These are phyloP conservation scores for Podila epicladia DNA, from an alignment of 192 early-diverging fungal genomes.

Conservation along the genomic window DNA sequence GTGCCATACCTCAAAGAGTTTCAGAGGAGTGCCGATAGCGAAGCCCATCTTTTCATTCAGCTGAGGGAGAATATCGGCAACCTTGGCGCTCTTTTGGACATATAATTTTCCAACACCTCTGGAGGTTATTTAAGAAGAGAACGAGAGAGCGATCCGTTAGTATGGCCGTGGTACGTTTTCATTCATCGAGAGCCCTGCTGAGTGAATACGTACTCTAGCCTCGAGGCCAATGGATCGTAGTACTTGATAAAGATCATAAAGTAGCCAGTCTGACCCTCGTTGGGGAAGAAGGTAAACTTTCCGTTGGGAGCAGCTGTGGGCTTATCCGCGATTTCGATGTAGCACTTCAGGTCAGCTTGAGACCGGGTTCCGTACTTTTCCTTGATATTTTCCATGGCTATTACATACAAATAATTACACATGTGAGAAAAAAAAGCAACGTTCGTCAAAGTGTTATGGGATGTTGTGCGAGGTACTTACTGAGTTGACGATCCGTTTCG, in stretches of 20 bases:
- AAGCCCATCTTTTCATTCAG: slow-evolving; percentile 68
- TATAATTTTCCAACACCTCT: slow-evolving; percentile 69
- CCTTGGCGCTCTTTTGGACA: slow-evolving; percentile 56
- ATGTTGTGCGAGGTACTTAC: slow-evolving; percentile 39
- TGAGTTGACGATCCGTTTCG: slow-evolving; percentile 48
- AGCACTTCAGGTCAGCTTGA: slow-evolving; percentile 49
- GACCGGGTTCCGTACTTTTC: slow-evolving; percentile 42
- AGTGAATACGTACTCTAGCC: slow-evolving; percentile 63
- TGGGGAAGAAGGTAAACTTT: slow-evolving; percentile 16
- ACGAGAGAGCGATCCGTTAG: not conserved
- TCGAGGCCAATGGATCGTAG: slow-evolving; percentile 73
- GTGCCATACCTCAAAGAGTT: slow-evolving; percentile 67
- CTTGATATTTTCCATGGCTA: slow-evolving; percentile 54
- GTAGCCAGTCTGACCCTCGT: slow-evolving; percentile 14
- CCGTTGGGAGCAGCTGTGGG: slow-evolving; percentile 24
- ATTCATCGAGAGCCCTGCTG: not conserved
- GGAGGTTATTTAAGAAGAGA: not conserved
- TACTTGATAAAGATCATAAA: slow-evolving; percentile 88
- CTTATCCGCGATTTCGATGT: slow-evolving; percentile 50
- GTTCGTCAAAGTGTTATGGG: too few species aligned
- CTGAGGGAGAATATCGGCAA: slow-evolving; percentile 68
- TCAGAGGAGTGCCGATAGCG: slow-evolving; percentile 64
- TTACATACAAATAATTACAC: too few species aligned
- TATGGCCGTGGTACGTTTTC: not conserved
- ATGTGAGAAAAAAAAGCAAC: not conserved